phyloP scores from a whole-genome alignment of 768 basidiomycete species.

The Pleurotus giganteus region DNA sequence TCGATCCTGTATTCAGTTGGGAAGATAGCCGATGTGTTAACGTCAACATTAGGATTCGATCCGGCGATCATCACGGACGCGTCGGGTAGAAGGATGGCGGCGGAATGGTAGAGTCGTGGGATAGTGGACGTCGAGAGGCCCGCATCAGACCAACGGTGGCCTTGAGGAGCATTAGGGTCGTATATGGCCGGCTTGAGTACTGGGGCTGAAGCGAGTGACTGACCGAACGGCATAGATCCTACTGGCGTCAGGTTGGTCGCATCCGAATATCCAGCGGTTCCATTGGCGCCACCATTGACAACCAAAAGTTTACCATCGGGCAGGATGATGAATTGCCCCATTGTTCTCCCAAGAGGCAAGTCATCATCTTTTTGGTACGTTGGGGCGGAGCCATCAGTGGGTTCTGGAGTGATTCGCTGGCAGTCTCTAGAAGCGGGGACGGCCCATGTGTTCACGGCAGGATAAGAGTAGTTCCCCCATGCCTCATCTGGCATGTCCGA shows the following conservation, averaged over 20 bases:
- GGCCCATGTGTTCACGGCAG: conserved; percentile 71
- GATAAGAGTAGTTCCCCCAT: conserved; percentile 78
- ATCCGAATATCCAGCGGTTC: conserved; percentile 76
- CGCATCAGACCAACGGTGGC: conserved; percentile 61
- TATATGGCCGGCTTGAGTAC: conserved; percentile 68
- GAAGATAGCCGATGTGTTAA: conserved; percentile 57
- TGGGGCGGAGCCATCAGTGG: conserved; percentile 59
- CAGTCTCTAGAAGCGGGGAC: conserved; percentile 71
- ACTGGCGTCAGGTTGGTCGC: conserved; percentile 42
- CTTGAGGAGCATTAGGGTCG: conserved; percentile 59
- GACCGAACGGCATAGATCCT: conserved; percentile 54
- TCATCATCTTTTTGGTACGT: conserved; percentile 71
- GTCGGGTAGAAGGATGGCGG: conserved; percentile 74
- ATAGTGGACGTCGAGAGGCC: conserved; percentile 54
- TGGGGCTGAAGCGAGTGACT: conserved; percentile 69
- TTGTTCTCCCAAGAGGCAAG: conserved; percentile 74
- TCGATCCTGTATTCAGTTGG: conserved; percentile 83
- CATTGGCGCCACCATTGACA: conserved; percentile 79
- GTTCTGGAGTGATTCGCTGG: conserved; percentile 86
- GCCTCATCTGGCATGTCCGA: conserved; percentile 67
- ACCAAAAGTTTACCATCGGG: conserved; percentile 75
- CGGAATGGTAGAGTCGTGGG: conserved; percentile 80
- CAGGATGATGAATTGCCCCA: conserved; percentile 90
- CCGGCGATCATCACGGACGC: conserved; percentile 87
- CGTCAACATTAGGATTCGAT: conserved; percentile 91